Percentiles rank a stretch among this genome's conserved stretches.
Evolutionary conservation across 768 basidiomycete species (phyloP).

Genomic region (Boletus rubropictus): DNA sequence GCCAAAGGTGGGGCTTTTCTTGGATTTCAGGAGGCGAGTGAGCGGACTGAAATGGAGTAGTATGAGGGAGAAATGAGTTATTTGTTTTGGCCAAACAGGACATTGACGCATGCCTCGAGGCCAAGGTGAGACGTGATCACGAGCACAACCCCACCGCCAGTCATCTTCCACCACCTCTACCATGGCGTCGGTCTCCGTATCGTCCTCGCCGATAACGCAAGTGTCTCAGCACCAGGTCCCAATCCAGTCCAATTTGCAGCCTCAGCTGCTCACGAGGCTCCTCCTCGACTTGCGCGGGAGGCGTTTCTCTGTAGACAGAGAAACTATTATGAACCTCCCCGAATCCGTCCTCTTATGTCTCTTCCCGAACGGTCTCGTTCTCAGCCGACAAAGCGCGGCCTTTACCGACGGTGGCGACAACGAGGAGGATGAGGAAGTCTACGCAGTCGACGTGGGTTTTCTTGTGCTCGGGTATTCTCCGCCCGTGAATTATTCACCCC

Average conservation of each 20-base stretch:
- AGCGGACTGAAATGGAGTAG: neutral
- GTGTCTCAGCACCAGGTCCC: conserved; percentile 50
- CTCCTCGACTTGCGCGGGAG: conserved; percentile 87
- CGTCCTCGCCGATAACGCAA: conserved; percentile 54
- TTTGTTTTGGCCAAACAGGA: conserved; percentile 30
- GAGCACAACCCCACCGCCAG: conserved; percentile 10
- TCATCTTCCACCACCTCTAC: conserved; percentile 16
- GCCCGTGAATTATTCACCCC: neutral
- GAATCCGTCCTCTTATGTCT: conserved; percentile 95
- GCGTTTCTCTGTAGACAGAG: conserved; percentile 92
- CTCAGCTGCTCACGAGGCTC: conserved; percentile 82
- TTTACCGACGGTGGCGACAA: conserved; percentile 69
- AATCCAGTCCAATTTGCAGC: conserved; percentile 68
- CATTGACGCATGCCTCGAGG: conserved; percentile 27
- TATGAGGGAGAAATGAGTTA: conserved; percentile 10
- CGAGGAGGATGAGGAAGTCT: conserved; percentile 85
- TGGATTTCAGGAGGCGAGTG: neutral
- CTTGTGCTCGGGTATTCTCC: conserved; percentile 5
- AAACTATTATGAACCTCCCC: conserved; percentile 96
- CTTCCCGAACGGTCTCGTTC: conserved; percentile 94
- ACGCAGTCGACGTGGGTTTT: conserved; percentile 87
- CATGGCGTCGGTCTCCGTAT: conserved; percentile 37
- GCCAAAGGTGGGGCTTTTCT: neutral
- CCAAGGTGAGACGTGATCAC: conserved; percentile 16
- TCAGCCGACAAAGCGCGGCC: conserved; percentile 79